These are phyloP conservation scores for Candida tropicalis DNA, from an alignment of 1,139 yeast genomes.

Conservation along the genomic window DNA sequence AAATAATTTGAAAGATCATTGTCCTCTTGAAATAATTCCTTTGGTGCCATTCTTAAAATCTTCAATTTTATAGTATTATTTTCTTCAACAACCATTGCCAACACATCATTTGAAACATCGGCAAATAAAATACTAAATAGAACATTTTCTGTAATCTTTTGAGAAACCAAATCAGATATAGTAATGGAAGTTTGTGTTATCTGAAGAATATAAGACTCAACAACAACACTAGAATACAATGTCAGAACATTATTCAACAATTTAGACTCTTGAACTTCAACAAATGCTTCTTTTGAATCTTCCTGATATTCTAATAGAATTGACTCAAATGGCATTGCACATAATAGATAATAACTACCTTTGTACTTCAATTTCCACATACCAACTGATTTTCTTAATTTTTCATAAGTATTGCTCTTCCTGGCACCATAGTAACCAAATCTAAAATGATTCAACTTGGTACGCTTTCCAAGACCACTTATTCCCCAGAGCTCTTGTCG, in stretches of 20 bases:
- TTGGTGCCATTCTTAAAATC: background rate
- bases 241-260: slow-evolving; percentile 18
- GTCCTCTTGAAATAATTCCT: background rate
- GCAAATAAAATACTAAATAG: slow-evolving; percentile 20
- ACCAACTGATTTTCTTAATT: slow-evolving; percentile 29
- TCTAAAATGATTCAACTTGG: slow-evolving; percentile 42
- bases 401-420: slow-evolving; percentile 29
- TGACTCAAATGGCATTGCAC: slow-evolving; percentile 43
- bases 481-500: slow-evolving; percentile 51
- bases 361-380: slow-evolving; percentile 22
- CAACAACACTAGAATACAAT: slow-evolving; percentile 17
- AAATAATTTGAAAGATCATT: slow-evolving; percentile 1
- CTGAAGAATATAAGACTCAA: slow-evolving; percentile 27
- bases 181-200: slow-evolving; percentile 29
- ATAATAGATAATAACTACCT: slow-evolving; percentile 28
- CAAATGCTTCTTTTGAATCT: slow-evolving; percentile 21
- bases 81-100: slow-evolving; percentile 21
- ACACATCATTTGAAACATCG: slow-evolving; percentile 16
- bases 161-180: slow-evolving; percentile 24
- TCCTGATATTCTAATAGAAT: slow-evolving; percentile 33
- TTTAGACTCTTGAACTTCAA: slow-evolving; percentile 28
- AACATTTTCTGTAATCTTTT: slow-evolving; percentile 10
- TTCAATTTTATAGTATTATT: background rate
- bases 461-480: slow-evolving; percentile 42
- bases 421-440: slow-evolving; percentile 39